Conservation (phyloP, 2,329 filamentous ascomycete genomes). For the Aspergillus novoparasiticus region DNA sequence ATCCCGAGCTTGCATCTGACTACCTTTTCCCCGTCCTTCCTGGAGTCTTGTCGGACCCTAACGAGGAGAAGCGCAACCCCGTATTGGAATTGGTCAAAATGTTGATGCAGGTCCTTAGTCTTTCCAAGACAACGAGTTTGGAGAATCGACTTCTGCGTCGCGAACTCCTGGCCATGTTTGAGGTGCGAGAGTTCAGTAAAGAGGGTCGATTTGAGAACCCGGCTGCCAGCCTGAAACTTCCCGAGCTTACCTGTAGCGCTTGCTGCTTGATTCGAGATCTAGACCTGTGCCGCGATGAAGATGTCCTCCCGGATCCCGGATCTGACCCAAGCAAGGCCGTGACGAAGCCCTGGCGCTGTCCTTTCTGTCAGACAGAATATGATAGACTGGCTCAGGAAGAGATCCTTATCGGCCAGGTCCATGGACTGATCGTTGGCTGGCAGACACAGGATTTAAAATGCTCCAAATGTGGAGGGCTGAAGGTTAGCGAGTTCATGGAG, state of each 20-base stretch:
- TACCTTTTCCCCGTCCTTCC: slow-evolving; percentile 81
- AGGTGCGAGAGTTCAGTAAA: slow-evolving; percentile 88
- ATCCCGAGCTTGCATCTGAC: slow-evolving; percentile 83
- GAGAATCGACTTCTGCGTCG: slow-evolving; percentile 87
- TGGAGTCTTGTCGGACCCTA: slow-evolving; percentile 45
- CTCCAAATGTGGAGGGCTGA: slow-evolving; percentile 64
- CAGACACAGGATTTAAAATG: slow-evolving; percentile 89
- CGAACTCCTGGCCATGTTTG: slow-evolving; percentile 85
- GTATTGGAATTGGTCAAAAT: slow-evolving; percentile 89
- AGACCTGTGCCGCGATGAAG: slow-evolving; percentile 88
- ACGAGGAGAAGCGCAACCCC: slow-evolving; percentile 69
- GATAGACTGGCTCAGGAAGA: slow-evolving; percentile 84
- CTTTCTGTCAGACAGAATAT: slow-evolving; percentile 73
- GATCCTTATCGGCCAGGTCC: slow-evolving; percentile 72
- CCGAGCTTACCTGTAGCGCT: slow-evolving; percentile 80
- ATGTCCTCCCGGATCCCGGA: slow-evolving; percentile 64
- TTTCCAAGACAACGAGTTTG: slow-evolving; percentile 87
- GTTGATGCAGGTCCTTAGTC: slow-evolving; percentile 85
- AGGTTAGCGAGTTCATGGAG: slow-evolving; percentile 93
- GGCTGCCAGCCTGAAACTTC: slow-evolving; percentile 70
- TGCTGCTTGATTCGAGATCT: slow-evolving; percentile 88
- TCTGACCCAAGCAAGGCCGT: slow-evolving; percentile 32
- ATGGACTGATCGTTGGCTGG: slow-evolving; percentile 78
- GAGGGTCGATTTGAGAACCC: slow-evolving; percentile 90
- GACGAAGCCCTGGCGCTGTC: slow-evolving; percentile 69